These are phyloP conservation scores for Graphium sp. DNA, from an alignment of 2,329 filamentous ascomycete genomes.

Conservation along the genomic window DNA sequence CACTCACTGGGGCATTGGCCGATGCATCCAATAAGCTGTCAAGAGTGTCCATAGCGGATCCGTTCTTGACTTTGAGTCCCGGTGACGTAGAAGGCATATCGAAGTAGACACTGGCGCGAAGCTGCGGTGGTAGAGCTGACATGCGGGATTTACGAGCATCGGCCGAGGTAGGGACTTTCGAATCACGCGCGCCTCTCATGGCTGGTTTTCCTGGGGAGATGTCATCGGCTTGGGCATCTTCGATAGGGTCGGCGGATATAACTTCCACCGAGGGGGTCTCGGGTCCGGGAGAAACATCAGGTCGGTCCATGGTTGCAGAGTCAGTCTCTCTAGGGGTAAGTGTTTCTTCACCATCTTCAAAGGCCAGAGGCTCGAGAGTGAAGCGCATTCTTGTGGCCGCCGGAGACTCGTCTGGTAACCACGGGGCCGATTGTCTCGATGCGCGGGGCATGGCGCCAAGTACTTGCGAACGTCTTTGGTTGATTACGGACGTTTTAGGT, in stretches of 20 bases:
- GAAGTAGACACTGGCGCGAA: conserved; percentile 85
- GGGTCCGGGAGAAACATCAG: no score
- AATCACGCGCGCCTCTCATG: no score
- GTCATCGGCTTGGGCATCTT: no score
- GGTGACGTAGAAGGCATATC: conserved; percentile 44
- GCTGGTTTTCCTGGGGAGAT: no score
- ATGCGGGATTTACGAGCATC: conserved; percentile 21
- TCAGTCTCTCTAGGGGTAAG: no score
- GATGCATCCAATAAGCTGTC: conserved; percentile 88
- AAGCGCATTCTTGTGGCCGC: no score
- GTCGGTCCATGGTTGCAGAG: no score
- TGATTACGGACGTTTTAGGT: conserved; percentile 44
- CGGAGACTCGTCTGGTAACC: conserved; percentile 35
- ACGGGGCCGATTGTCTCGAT: conserved; percentile 11
- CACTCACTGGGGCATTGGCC: conserved; percentile 69
- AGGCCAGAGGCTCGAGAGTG: no score
- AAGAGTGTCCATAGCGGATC: conserved; percentile 75
- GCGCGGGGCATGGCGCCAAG: conserved; percentile 37
- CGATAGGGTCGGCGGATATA: no score
- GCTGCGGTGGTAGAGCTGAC: conserved; percentile 52
- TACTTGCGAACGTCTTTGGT: conserved; percentile 58
- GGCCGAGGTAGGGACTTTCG: no score
- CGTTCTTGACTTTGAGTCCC: conserved; percentile 45
- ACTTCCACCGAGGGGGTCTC: no score
- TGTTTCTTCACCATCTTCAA: no score